Conservation (phyloP, 2,329 filamentous ascomycete species). For the Trichophyton verrucosum region DNA sequence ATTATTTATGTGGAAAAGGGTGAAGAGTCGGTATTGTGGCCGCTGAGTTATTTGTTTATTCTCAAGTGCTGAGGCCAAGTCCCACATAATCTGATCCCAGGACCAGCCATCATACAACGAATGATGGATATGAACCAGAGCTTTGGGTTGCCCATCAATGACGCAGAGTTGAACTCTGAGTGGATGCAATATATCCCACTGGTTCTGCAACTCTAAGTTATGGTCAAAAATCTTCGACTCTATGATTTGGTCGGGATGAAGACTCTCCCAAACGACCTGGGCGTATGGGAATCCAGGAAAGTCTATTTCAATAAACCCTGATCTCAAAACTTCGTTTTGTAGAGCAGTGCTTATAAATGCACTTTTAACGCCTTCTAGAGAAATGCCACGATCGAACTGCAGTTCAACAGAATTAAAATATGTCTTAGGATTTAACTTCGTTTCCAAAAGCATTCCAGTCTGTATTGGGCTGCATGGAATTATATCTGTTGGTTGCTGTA, state of each 20-base stretch:
- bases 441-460: slow-evolving; percentile 68
- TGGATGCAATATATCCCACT: slow-evolving; percentile 41
- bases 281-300: slow-evolving; percentile 39
- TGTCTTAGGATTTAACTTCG: slow-evolving; percentile 42
- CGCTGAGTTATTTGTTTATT: slow-evolving; percentile 26
- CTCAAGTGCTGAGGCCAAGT: slow-evolving; percentile 46
- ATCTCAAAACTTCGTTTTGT: slow-evolving; percentile 56
- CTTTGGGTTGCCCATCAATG: slow-evolving; percentile 14
- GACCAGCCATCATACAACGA: slow-evolving; percentile 92
- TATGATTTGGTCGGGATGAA: slow-evolving; percentile 37
- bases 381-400: slow-evolving; percentile 34
- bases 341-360: slow-evolving; percentile 41
- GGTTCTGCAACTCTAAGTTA: slow-evolving; percentile 27
- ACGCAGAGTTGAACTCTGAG: slow-evolving; percentile 47
- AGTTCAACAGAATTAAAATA: slow-evolving; percentile 74
- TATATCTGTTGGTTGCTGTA: slow-evolving; percentile 25
- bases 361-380: slow-evolving; percentile 30
- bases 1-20: slow-evolving; percentile 35
- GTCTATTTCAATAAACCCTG: slow-evolving; percentile 53
- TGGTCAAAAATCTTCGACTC: slow-evolving; percentile 31
- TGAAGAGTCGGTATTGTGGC: slow-evolving; percentile 51
- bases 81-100: slow-evolving; percentile 57
- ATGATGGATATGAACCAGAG: slow-evolving; percentile 58
- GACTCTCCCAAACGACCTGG: slow-evolving; percentile 51
- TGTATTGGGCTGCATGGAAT: slow-evolving; percentile 62